Percentiles rank a stretch among this genome's conserved stretches.
These are phyloP conservation scores for Carex pumila DNA, from an alignment of 176 grass and related monocot genomes.

Conservation along the genomic window DNA sequence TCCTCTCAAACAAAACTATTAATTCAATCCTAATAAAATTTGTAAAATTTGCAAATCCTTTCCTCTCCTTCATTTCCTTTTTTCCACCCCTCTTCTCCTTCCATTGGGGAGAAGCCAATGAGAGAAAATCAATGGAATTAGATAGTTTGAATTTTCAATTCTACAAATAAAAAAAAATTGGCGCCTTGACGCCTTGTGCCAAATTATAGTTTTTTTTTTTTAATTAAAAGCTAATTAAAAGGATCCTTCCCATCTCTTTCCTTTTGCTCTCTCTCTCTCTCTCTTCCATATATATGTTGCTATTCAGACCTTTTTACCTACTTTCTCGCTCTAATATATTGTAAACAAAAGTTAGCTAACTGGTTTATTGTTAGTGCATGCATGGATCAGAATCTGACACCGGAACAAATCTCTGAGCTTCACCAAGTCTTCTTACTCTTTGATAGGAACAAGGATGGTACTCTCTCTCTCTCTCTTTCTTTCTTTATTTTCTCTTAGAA, in stretches of 20 bases:
- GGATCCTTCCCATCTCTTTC: not conserved
- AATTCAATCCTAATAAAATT: no score
- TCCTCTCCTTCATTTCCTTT: no score
- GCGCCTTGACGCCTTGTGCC: not conserved
- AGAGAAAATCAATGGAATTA: no score
- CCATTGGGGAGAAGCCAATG: no score
- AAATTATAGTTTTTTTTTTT: not conserved
- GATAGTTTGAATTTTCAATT: no score
- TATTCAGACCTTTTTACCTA: not conserved
- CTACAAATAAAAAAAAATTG: no score
- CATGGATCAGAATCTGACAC: slow-evolving; percentile 27
- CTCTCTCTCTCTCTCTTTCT: not conserved
- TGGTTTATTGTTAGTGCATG: not conserved
- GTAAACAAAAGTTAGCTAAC: not conserved
- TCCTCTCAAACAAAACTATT: no score
- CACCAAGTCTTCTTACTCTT: slow-evolving; percentile 71
- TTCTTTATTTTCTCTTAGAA: not conserved
- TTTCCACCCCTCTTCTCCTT: no score
- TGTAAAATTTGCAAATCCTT: no score
- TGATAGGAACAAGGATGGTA: slow-evolving; percentile 75
- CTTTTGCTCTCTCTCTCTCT: not conserved
- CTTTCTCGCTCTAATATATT: not conserved
- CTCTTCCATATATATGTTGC: not conserved
- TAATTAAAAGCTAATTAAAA: not conserved
- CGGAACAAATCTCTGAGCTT: slow-evolving; percentile 55